Conservation (phyloP, 2,329 filamentous ascomycete genomes). For the Ophiocordyceps polyrhachis-furcata region DNA sequence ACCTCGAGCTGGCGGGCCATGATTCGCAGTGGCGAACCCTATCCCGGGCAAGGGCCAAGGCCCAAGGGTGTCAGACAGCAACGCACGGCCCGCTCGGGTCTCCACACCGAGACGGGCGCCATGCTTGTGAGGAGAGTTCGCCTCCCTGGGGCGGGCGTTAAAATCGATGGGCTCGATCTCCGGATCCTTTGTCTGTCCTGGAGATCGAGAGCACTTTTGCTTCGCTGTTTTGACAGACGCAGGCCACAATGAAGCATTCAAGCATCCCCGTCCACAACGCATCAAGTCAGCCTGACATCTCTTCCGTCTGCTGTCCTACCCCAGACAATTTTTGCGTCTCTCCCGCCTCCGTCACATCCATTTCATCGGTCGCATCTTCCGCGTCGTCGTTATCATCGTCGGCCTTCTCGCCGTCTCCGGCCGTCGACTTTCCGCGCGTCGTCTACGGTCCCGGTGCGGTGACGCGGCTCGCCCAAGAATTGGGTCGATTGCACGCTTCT, state of each 20-base stretch:
- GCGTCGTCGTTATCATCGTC: background rate
- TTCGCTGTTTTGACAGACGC: constrained; percentile 3
- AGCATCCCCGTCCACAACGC: background rate
- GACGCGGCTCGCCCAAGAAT: constrained; percentile 14
- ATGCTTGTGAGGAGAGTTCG: background rate
- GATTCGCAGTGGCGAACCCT: too few relatives aligned
- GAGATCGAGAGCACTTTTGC: constrained; percentile 3
- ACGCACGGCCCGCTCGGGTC: background rate
- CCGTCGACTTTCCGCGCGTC: constrained; percentile 11
- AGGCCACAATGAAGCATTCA: background rate
- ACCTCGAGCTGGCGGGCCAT: too few relatives aligned
- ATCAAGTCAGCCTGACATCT: background rate
- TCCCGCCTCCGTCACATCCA: background rate
- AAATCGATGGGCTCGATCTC: constrained; percentile 3
- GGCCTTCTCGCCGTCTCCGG: background rate
- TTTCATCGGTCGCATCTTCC: background rate
- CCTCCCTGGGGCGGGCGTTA: background rate
- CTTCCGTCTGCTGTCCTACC: background rate
- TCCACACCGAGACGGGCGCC: background rate
- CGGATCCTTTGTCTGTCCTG: constrained; percentile 1
- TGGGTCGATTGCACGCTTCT: constrained; percentile 13
- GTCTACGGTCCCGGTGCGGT: constrained; percentile 17
- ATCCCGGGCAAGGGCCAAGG: too few relatives aligned
- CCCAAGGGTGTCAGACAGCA: too few relatives aligned
- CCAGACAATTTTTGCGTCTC: background rate